A percentile compares a stretch with the other conserved stretches of the same genome.
phyloP scores from a whole-genome alignment of 2,329 filamentous ascomycete genomes.

The Trichoderma sp. region DNA sequence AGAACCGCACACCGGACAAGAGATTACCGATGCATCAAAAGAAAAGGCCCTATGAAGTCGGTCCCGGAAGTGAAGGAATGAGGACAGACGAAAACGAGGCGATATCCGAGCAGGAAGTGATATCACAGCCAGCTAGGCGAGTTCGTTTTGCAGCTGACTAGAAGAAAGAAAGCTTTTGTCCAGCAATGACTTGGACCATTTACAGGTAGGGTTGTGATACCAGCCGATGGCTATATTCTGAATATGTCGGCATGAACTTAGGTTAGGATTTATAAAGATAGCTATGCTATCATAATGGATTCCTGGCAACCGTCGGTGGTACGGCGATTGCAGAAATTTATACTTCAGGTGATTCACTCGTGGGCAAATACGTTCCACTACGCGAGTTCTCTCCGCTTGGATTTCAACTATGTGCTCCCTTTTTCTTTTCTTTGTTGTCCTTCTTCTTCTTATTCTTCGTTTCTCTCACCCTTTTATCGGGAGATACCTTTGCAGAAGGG shows the following conservation, averaged over 20 bases:
- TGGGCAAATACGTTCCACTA: neutral
- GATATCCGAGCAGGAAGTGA: conserved; percentile 20
- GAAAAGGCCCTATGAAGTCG: conserved; percentile 31
- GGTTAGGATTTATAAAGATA: neutral
- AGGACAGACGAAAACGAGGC: neutral
- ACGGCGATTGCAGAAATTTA: neutral
- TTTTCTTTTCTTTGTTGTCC: neutral
- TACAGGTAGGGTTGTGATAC: neutral
- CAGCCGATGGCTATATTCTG: neutral
- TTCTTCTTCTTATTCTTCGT: neutral
- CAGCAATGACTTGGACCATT: neutral
- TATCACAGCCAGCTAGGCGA: conserved; percentile 34
- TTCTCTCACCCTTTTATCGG: neutral
- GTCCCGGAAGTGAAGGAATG: conserved; percentile 22
- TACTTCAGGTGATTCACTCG: neutral
- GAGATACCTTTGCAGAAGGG: neutral
- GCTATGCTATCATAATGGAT: neutral
- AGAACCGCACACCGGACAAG: conserved; percentile 20
- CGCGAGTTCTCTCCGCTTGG: neutral
- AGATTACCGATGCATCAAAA: neutral
- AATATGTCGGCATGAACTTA: neutral
- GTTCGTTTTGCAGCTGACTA: conserved; percentile 35
- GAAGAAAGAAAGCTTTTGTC: conserved; percentile 24
- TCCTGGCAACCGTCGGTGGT: neutral
- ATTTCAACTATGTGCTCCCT: neutral